These are phyloP conservation scores for Coemansia sp. DNA, from an alignment of 192 early-diverging fungal genomes.

Conservation along the genomic window DNA sequence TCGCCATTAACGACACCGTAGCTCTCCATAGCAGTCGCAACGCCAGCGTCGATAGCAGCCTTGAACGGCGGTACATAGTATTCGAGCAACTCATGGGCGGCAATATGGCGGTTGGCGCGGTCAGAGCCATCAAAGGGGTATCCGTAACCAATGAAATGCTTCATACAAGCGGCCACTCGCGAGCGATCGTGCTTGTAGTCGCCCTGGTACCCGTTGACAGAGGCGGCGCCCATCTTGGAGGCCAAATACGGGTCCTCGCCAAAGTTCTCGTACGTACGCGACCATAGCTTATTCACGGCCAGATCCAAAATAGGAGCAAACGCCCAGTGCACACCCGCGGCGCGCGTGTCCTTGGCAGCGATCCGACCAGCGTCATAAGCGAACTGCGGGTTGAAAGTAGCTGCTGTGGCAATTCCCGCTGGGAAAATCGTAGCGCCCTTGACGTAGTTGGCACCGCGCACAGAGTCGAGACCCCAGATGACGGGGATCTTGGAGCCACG, in stretches of 20 bases:
- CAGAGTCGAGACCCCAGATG: conserved; percentile 68
- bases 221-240: conserved; percentile 57
- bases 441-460: conserved; percentile 70
- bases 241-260: conserved; percentile 65
- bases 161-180: conserved; percentile 66
- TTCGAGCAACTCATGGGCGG: conserved; percentile 60
- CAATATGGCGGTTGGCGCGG: conserved; percentile 51
- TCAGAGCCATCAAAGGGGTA: conserved; percentile 57
- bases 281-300: conserved; percentile 62
- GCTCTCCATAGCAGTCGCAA: conserved; percentile 66
- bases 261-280: conserved; percentile 63
- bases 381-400: conserved; percentile 61
- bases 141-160: conserved; percentile 71
- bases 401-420: conserved; percentile 61
- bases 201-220: conserved; percentile 65
- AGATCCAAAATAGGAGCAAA: conserved; percentile 66
- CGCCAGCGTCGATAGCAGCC: conserved; percentile 61
- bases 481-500: conserved; percentile 58
- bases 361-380: conserved; percentile 64
- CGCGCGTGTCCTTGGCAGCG: conserved; percentile 66
- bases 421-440: conserved; percentile 64
- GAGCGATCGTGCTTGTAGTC: conserved; percentile 66
- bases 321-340: conserved; percentile 66
- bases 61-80: conserved; percentile 67
- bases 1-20: conserved; percentile 66